Conservation (phyloP, 2,329 filamentous ascomycete genomes). For the Curvularia lunata region DNA sequence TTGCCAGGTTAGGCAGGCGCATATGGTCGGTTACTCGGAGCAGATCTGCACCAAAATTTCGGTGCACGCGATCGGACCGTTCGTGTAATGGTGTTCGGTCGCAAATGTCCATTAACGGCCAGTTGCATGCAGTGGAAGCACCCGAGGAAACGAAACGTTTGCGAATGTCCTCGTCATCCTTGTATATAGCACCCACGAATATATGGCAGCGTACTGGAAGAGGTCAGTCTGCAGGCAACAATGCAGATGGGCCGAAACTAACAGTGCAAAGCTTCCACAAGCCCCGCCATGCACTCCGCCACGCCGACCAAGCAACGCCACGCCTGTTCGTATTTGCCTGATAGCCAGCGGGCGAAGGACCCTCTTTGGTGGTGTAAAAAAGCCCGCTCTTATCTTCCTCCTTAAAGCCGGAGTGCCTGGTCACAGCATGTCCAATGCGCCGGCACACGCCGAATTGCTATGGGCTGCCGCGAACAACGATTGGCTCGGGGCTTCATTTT, state of each 20-base stretch:
- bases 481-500: not conserved
- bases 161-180: not conserved
- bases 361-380: not conserved
- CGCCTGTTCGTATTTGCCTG: slow-evolving; percentile 7
- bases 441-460: not conserved
- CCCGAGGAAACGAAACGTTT: too few relatives aligned
- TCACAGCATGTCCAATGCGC: slow-evolving; percentile 7
- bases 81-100: not conserved
- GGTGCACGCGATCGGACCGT: not conserved
- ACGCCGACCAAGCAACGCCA: slow-evolving; percentile 17
- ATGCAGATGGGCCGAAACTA: slow-evolving; percentile 19
- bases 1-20: slow-evolving; percentile 26
- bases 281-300: slow-evolving; percentile 20
- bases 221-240: not conserved
- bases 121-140: not conserved
- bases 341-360: slow-evolving; percentile 2
- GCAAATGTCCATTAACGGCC: not conserved
- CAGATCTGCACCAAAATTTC: not conserved
- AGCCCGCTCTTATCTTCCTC: slow-evolving; percentile 5
- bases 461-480: not conserved
- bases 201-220: not conserved
- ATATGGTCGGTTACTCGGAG: not conserved
- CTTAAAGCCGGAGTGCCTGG: not conserved
- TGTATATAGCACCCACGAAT: slow-evolving; percentile 3
- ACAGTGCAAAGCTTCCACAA: slow-evolving; percentile 29